phyloP scores from a whole-genome alignment of 2,329 filamentous ascomycete species.

The Volutella citrinella region DNA sequence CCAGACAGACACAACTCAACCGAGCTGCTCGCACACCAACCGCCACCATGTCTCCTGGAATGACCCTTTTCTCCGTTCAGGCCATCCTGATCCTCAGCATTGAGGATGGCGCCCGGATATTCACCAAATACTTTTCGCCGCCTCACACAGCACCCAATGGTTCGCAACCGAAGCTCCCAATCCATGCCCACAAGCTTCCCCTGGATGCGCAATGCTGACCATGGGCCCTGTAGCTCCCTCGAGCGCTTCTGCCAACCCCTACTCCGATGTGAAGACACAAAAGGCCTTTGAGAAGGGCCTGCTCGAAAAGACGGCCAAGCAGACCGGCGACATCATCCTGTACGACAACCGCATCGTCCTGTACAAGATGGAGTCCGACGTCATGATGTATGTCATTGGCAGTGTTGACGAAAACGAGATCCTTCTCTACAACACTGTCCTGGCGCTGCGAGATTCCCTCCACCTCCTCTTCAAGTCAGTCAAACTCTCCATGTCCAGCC shows the following conservation, averaged over 20 bases:
- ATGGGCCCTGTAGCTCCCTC: conserved; percentile 32
- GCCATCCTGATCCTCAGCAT: conserved; percentile 76
- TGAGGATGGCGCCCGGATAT: conserved; percentile 87
- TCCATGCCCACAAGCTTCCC: too few species aligned
- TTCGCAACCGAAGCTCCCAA: too few species aligned
- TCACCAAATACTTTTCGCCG: conserved; percentile 85
- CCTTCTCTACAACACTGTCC: conserved; percentile 87
- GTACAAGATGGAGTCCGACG: conserved; percentile 97
- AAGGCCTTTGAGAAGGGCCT: conserved; percentile 96
- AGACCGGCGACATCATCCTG: conserved; percentile 91
- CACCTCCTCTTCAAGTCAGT: conserved; percentile 88
- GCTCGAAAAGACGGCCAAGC: conserved; percentile 92
- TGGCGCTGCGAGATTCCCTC: conserved; percentile 86
- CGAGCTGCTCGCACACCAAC: conserved; percentile 10
- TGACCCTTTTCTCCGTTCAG: conserved; percentile 74
- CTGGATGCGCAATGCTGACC: conserved; percentile 25
- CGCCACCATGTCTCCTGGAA: conserved; percentile 64
- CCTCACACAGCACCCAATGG: conserved; percentile 48
- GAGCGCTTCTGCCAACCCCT: conserved; percentile 66
- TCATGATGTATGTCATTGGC: conserved; percentile 93
- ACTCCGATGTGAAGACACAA: conserved; percentile 87
- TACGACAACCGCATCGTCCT: conserved; percentile 96
- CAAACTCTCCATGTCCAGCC: background rate
- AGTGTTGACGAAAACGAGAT: conserved; percentile 95
- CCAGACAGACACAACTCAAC: conserved; percentile 15